phyloP scores from a whole-genome alignment of 139 green algal genomes.

The Ettlia oleoabundans region DNA sequence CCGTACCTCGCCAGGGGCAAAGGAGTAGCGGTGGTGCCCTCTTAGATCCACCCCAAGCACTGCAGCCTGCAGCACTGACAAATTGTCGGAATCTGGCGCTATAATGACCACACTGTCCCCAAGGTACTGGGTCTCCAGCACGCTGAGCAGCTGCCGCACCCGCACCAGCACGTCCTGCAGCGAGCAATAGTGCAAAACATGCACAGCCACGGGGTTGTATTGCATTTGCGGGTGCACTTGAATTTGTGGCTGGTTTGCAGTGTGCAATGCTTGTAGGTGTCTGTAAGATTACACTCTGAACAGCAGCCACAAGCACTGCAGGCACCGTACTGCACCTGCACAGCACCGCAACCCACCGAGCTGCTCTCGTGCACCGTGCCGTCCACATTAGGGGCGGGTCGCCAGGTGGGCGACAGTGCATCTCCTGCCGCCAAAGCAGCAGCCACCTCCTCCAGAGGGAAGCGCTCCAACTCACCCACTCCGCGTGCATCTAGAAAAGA shows the following conservation, averaged over 20 bases:
- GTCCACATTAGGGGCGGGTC: constrained; percentile 53
- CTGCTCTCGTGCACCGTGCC: constrained; percentile 87
- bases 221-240: too few relatives aligned
- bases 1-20: constrained; percentile 69
- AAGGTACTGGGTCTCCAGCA: constrained; percentile 64
- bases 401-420: constrained; percentile 27
- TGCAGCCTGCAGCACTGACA: constrained; percentile 75
- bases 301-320: too few relatives aligned
- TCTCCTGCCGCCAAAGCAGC: constrained; percentile 25
- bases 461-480: constrained; percentile 64
- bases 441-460: constrained; percentile 20
- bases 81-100: constrained; percentile 71
- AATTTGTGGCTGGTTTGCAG: too few relatives aligned
- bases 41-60: constrained; percentile 72
- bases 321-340: too few relatives aligned
- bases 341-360: too few relatives aligned
- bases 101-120: constrained; percentile 70
- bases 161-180: constrained; percentile 83
- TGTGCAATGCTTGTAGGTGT: too few relatives aligned
- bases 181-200: too few relatives aligned
- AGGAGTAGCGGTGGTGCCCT: constrained; percentile 56
- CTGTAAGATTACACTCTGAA: too few relatives aligned
- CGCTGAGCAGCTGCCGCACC: constrained; percentile 68
- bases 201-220: too few relatives aligned
- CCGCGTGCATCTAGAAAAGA: constrained; percentile 61